Percentiles rank a stretch among this genome's conserved stretches.
Evolutionary conservation across 768 basidiomycete species (phyloP).

Genomic region (Sarcodon aspratus): DNA sequence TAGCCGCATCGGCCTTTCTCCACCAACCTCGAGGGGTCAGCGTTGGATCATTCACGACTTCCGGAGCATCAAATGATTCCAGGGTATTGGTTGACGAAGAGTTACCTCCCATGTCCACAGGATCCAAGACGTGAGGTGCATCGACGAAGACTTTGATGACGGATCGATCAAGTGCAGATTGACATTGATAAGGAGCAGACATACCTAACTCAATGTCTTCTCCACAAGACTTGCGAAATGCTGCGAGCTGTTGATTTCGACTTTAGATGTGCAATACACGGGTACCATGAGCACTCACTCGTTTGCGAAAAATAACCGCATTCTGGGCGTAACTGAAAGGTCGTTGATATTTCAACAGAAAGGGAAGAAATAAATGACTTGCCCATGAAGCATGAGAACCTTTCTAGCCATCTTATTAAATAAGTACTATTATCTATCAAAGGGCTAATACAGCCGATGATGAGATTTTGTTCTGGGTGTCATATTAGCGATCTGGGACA

Average conservation of each 20-base stretch:
- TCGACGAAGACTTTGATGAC: slow-evolving; percentile 54
- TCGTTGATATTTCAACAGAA: neutral
- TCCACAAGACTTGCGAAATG: slow-evolving; percentile 57
- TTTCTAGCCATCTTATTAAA: slow-evolving; percentile 9
- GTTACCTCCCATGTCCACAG: slow-evolving; percentile 40
- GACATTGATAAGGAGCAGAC: slow-evolving; percentile 1
- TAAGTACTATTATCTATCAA: no score
- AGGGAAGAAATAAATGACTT: neutral
- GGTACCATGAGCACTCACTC: slow-evolving; percentile 31
- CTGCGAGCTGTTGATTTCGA: slow-evolving; percentile 40
- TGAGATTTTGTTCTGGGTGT: no score
- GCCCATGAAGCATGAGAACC: slow-evolving; percentile 37
- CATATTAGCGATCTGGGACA: no score
- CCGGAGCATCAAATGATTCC: slow-evolving; percentile 29
- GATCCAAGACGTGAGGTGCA: slow-evolving; percentile 55
- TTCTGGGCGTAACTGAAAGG: slow-evolving; percentile 58
- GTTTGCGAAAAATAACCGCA: slow-evolving; percentile 56
- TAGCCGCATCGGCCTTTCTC: slow-evolving; percentile 28
- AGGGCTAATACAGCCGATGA: no score
- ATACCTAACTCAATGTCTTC: slow-evolving; percentile 57
- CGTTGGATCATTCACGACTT: slow-evolving; percentile 32
- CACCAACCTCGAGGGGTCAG: slow-evolving; percentile 65
- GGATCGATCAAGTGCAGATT: neutral
- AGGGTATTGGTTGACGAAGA: slow-evolving; percentile 13
- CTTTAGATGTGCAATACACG: neutral